phyloP scores from a whole-genome alignment of 257 asterid species.

The Rubia yunnanensis region DNA sequence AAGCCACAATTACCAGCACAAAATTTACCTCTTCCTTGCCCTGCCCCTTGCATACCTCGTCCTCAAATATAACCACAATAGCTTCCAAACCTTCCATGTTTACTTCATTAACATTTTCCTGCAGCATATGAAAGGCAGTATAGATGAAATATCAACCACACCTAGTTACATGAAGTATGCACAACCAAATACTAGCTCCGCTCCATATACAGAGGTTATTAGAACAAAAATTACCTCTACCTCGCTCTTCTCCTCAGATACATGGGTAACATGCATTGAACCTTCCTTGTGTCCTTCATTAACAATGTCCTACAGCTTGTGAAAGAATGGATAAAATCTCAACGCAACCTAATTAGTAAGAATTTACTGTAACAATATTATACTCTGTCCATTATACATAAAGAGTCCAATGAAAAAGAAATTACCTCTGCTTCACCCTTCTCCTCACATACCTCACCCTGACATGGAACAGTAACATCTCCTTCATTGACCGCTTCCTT shows the following conservation, averaged over 20 bases:
- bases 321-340: no score
- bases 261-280: background rate
- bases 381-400: no score
- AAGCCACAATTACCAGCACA: background rate
- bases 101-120: background rate
- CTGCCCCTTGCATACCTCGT: background rate
- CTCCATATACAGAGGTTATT: no score
- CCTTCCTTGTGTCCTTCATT: no score
- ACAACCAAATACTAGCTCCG: background rate
- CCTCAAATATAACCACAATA: background rate
- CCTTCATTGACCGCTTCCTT: no score
- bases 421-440: background rate
- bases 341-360: no score
- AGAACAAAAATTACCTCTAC: background rate
- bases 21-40: background rate
- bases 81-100: background rate
- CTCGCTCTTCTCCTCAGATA: background rate
- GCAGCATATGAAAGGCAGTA: background rate
- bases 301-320: no score
- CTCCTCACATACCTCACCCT: no score
- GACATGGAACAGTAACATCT: no score
- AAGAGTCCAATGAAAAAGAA: no score
- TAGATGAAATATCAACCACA: background rate
- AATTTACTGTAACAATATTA: no score
- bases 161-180: background rate